A percentile compares a stretch with the other conserved stretches of the same genome.
Evolutionary conservation across 805 yeast species (phyloP).

Genomic region (Candida suzukii): DNA sequence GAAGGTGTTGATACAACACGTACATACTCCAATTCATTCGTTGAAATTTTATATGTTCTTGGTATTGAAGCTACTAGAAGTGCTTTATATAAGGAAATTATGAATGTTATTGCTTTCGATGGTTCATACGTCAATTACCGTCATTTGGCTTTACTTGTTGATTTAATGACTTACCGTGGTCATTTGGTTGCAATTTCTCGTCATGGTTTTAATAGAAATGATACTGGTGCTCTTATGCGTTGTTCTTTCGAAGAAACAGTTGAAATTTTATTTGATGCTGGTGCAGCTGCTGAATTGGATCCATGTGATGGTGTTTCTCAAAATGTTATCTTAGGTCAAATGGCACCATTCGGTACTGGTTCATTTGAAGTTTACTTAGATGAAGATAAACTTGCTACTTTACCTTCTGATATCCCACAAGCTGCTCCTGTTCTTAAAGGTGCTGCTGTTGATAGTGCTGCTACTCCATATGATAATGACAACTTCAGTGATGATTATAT

Average conservation of each 20-base stretch:
- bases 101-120: conserved; percentile 97
- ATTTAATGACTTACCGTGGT: conserved; percentile 98
- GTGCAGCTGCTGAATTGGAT: conserved; percentile 95
- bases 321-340: conserved; percentile 94
- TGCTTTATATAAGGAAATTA: conserved; percentile 87
- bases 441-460: conserved; percentile 64
- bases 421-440: conserved; percentile 32
- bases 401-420: conserved; percentile 43
- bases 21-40: conserved; percentile 93
- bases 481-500: conserved; percentile 59
- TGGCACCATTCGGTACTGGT: conserved; percentile 99
- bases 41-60: conserved; percentile 86
- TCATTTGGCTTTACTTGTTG: conserved; percentile 95
- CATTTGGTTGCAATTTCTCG: conserved; percentile 98
- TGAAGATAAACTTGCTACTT: conserved; percentile 69
- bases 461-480: conserved; percentile 80
- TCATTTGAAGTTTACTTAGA: conserved; percentile 93
- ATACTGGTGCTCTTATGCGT: conserved; percentile 98
- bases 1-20: conserved; percentile 90
- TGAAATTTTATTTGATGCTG: conserved; percentile 95
- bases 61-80: conserved; percentile 99
- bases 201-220: conserved; percentile 98
- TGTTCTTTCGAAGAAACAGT: conserved; percentile 99
- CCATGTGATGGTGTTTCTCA: conserved; percentile 99
- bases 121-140: conserved; percentile 99